Base-by-base conservation (phyloP, 371 early-diverging fungal genomes). In the Syncephalastrum contaminatum region DNA sequence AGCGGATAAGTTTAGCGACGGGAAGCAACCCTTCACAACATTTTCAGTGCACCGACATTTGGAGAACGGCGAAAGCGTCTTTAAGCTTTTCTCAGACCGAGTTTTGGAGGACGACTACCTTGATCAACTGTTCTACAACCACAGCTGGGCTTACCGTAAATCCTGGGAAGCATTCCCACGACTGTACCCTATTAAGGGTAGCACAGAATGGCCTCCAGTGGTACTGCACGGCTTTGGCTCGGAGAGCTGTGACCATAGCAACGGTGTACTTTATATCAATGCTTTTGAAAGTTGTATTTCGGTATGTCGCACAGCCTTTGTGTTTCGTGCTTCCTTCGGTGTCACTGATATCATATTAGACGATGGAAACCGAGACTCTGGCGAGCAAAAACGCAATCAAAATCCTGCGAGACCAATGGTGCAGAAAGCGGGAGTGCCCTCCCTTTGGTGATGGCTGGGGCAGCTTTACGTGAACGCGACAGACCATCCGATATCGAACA, bases 141-240 rank as follows among this genome's bases (percentile, higher is more conserved):
- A 75, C 21, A 81, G 78, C 6, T 86, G 84, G 84, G 76, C 76
- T 13, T 70, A 69, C 43, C 70, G 71, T 24, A 82, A 83, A 53
- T 67, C 56, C 19, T 90, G 90, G 90, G 76, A 84, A 25, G 82
- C 88, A 4, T 90, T 88, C 44, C 90, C 90, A 7, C 44, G 66
- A 13, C 56, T 90, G 4, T 30, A 53, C 12, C 85, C 87, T 0
- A 43, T 79, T 3, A 15, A 6, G 27, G 51, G 13, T 10, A 62
- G 60, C 2, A 6, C 30, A 16, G 52, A 52, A 8, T 45, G 60
- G 56, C 69, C 67, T 50, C 53, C 65, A 10, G 46, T 70, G 8
- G 58, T 70, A 14, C 51, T 77, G 10, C 46, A 60, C 44, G 63
- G 63, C 5, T 58, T 57, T 8, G 41, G 49, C 1, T 44, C 63